Base-by-base conservation (phyloP, 768 basidiomycete genomes). In the Leucocoprinus leucothites region DNA sequence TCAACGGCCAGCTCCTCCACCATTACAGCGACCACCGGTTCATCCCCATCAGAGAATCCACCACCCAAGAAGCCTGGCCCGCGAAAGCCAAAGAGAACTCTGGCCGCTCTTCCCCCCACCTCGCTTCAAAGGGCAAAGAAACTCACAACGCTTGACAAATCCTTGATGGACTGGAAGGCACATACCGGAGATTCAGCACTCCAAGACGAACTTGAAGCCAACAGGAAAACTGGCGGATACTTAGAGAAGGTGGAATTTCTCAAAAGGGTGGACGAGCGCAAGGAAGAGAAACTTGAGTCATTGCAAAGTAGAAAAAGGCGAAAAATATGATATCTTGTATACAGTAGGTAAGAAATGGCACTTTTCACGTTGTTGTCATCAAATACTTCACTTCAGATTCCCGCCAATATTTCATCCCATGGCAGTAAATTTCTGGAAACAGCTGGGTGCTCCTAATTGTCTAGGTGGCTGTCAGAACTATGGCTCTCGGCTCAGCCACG, bases 241-340 rank as follows among this genome's bases (percentile, higher is more conserved):
- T 72, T 94, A 18, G 91, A 91, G 61, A 93, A 89, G 70, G 82
- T 91, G 26, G 90, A 92, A 36, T 94, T 94, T 64, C 69, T 94
- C 62, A 73, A 85, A 56, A 72, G 92, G 44, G 91, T 94, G 0
- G 86, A 83, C 28, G 84, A 83, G 46, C 76, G 89, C 57, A 85
- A 80, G 67, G 88, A 88, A 44, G 82, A 83, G 47, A 78, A 73
- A 1, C 65, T 87, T 7, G 87, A 89, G 42, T 72, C 77, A 9
- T 77, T 69, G 58, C 84, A 81, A 62, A 64, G 73, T 50, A 77
- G 64, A 43, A 89, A 89, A 65, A 78, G 88, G 53, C 68, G 77
- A 53, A 73, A 71, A 58, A 46, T 66, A 18, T 72, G 56, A 49
- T 25, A 19, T 18, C 53, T 51, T 43, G 47, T 43, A 36, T 52